A percentile compares a stretch with the other conserved stretches of the same genome.
Conservation (phyloP, 2,329 filamentous ascomycete species). For the Ascochyta clinopodiicola region DNA sequence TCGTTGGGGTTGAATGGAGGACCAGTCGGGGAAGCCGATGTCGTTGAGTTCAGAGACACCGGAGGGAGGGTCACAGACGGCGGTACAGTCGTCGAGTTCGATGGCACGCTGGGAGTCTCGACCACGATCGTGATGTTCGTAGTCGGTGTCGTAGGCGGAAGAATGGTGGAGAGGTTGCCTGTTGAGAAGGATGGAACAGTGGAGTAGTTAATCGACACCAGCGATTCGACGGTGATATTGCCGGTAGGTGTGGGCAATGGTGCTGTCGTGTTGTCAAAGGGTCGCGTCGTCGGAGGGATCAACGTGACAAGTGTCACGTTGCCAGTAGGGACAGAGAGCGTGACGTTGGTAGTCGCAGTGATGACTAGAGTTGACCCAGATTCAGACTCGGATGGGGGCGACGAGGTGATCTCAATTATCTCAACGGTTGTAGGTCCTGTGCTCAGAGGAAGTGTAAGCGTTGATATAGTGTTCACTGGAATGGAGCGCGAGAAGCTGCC, state of each 20-base stretch:
- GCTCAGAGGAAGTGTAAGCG: constrained; percentile 1
- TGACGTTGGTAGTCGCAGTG: constrained; percentile 7
- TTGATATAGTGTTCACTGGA: not conserved
- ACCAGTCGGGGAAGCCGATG: too few relatives aligned
- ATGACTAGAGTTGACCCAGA: constrained; percentile 3
- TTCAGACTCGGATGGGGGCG: not conserved
- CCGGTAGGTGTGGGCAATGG: constrained; percentile 10
- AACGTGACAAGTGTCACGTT: constrained; percentile 5
- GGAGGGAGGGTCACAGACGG: constrained; percentile 3
- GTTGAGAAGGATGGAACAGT: constrained; percentile 6
- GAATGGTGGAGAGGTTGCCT: constrained; percentile 5
- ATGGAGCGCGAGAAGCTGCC: constrained; percentile 2
- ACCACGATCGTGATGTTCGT: constrained; percentile 15
- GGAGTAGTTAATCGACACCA: constrained; percentile 6
- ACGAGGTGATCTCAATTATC: constrained; percentile 3
- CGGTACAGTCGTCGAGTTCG: constrained; percentile 19
- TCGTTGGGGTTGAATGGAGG: not conserved
- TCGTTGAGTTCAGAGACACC: constrained; percentile 4
- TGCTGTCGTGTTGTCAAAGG: constrained; percentile 7
- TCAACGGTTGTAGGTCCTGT: not conserved
- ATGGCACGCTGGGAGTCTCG: constrained; percentile 18
- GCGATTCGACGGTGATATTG: not conserved
- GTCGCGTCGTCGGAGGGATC: constrained; percentile 13
- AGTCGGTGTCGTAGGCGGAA: constrained; percentile 2
- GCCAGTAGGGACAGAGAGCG: constrained; percentile 10